Conservation (phyloP, 768 basidiomycete genomes). For the Tylopilus felleus region DNA sequence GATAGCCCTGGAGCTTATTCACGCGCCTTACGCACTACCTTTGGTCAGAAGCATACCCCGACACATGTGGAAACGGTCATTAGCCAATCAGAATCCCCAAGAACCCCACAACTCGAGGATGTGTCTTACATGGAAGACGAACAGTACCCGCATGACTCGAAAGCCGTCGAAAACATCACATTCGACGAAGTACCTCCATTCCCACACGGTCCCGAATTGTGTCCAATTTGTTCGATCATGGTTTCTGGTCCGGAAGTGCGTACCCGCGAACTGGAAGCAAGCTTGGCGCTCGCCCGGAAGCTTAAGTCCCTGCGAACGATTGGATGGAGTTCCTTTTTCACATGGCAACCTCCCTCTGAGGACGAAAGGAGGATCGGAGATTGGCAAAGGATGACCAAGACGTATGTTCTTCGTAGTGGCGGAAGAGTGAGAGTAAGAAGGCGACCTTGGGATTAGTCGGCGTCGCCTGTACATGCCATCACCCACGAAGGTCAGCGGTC, state of each 20-base stretch:
- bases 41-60: conserved; percentile 4
- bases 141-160: conserved; percentile 6
- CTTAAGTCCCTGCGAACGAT: conserved; percentile 44
- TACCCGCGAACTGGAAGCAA: conserved; percentile 46
- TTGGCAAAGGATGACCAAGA: conserved; percentile 33
- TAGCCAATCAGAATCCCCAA: conserved; percentile 25
- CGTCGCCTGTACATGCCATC: background rate
- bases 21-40: conserved; percentile 9
- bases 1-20: conserved; percentile 25
- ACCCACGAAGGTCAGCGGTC: background rate
- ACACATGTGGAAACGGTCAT: conserved; percentile 11
- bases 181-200: conserved; percentile 22
- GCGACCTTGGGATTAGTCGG: conserved; percentile 34
- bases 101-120: background rate
- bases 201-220: conserved; percentile 33
- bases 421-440: conserved; percentile 44
- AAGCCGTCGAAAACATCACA: background rate
- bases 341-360: conserved; percentile 13
- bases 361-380: conserved; percentile 18
- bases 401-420: conserved; percentile 39
- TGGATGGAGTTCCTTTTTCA: conserved; percentile 53
- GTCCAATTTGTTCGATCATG: conserved; percentile 35
- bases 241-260: conserved; percentile 33
- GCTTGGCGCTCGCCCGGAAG: conserved; percentile 41
- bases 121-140: conserved; percentile 25